phyloP scores from a whole-genome alignment of 1,284 basidiomycete species.

The Xerocomus cyaneibrunnescens region DNA sequence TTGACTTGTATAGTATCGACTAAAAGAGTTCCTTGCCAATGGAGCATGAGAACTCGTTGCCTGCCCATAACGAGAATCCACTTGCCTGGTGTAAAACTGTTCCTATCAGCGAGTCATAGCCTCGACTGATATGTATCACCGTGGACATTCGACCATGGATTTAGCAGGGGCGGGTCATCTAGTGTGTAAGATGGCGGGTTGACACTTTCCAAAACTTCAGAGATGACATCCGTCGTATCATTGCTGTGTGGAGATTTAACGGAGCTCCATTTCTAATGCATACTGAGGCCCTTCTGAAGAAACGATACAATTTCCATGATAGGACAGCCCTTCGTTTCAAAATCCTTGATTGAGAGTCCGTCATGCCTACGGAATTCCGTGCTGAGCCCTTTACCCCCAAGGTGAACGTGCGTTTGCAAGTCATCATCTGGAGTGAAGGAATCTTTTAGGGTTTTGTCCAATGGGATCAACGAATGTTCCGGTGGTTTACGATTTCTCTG shows the following conservation, averaged over 20 bases:
- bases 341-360: conserved; percentile 11
- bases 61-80: background rate
- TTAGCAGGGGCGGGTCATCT: conserved; percentile 1
- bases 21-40: too few species aligned
- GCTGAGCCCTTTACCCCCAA: conserved; percentile 12
- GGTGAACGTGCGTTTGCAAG: background rate
- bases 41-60: background rate
- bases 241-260: conserved; percentile 5
- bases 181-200: background rate
- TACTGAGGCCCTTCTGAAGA: background rate
- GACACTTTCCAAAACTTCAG: background rate
- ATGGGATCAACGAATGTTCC: conserved; percentile 9
- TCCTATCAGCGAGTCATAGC: conserved; percentile 20
- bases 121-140: conserved; percentile 13
- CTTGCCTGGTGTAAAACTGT: background rate
- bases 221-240: background rate
- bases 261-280: conserved; percentile 6
- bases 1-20: background rate
- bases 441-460: background rate
- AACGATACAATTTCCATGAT: conserved; percentile 13
- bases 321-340: conserved; percentile 2
- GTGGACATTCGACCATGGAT: conserved; percentile 7
- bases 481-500: background rate
- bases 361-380: background rate
- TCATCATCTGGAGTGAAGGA: background rate